phyloP scores from a whole-genome alignment of 257 asterid species.

The Nicotiana noctiflora region DNA sequence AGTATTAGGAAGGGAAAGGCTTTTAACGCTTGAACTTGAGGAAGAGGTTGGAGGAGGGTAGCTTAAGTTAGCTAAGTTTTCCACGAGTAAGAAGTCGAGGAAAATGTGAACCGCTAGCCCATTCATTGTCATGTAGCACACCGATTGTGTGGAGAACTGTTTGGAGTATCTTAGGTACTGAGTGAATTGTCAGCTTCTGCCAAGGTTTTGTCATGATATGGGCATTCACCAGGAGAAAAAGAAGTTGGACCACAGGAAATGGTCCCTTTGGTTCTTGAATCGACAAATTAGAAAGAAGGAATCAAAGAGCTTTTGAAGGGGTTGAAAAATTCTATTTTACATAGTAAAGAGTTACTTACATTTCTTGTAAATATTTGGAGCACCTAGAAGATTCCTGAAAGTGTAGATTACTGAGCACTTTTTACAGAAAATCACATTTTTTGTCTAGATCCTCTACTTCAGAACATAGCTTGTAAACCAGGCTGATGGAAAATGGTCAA shows the following conservation, averaged over 20 bases:
- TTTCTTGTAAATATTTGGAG: neutral
- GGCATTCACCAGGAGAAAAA: no score
- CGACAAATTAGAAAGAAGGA: neutral
- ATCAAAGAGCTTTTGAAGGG: neutral
- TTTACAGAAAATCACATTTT: neutral
- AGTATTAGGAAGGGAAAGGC: neutral
- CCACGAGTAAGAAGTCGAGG: neutral
- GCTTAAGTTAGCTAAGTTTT: neutral
- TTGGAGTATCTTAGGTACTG: neutral
- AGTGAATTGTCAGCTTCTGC: neutral
- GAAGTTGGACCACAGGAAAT: neutral
- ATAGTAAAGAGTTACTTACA: neutral
- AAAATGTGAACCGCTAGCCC: neutral
- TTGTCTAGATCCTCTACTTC: neutral
- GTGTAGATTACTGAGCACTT: neutral
- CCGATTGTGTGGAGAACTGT: neutral
- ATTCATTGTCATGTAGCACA: neutral
- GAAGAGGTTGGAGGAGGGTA: neutral
- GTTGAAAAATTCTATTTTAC: neutral
- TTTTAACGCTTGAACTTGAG: neutral
- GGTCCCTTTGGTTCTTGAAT: neutral
- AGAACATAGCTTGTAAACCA: neutral
- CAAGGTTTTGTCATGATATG: neutral
- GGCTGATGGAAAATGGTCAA: neutral
- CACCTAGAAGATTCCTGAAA: neutral